phyloP scores from a whole-genome alignment of 2,329 filamentous ascomycete genomes.

The Blastomyces percursus region DNA sequence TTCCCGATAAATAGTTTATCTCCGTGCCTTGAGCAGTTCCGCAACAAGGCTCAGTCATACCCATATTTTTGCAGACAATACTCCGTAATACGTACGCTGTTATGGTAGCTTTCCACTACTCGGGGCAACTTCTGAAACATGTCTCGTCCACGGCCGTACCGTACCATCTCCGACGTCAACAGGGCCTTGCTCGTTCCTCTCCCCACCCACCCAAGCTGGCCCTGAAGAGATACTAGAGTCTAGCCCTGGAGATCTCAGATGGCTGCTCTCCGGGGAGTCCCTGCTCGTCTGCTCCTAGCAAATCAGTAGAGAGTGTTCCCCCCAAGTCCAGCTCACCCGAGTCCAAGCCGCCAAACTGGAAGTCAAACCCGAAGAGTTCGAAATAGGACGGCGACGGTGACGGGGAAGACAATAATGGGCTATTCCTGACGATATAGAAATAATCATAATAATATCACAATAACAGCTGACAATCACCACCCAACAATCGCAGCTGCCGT shows the following conservation, averaged over 20 bases:
- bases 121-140: neutral
- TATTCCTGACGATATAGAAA: neutral
- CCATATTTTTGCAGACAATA: neutral
- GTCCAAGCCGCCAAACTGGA: neutral
- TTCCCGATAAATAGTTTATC: too few relatives aligned
- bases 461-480: neutral
- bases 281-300: neutral
- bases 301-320: neutral
- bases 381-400: neutral
- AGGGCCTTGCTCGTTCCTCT: neutral
- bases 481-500: conserved; percentile 1
- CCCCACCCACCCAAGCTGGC: neutral
- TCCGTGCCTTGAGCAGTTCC: too few relatives aligned
- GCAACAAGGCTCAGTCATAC: too few relatives aligned
- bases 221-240: neutral
- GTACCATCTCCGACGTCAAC: too few relatives aligned
- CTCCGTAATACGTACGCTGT: neutral
- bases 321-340: neutral
- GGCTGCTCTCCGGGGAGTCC: neutral
- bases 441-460: neutral
- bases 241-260: neutral
- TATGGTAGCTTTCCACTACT: too few relatives aligned
- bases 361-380: neutral
- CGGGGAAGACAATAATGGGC: neutral
- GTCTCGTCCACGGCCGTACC: neutral